Conservation (phyloP, 2,329 filamentous ascomycete species). For the Fusarium nodosum region DNA sequence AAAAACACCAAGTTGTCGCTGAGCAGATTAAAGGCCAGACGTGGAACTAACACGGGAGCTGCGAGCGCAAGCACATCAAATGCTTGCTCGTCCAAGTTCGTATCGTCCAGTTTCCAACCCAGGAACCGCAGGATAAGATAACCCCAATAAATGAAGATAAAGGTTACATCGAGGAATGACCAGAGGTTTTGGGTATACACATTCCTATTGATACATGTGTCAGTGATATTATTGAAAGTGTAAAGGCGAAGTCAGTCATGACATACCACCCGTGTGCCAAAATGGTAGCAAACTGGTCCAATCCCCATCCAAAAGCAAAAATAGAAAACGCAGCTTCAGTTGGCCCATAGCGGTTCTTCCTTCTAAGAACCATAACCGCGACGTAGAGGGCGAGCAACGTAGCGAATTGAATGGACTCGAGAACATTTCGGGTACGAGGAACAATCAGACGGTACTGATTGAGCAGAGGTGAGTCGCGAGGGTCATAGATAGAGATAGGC, state of each 20-base stretch:
- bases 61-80: constrained; percentile 84
- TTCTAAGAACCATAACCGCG: constrained; percentile 77
- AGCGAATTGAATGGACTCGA: constrained; percentile 81
- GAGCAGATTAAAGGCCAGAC: constrained; percentile 84
- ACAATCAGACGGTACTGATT: constrained; percentile 91
- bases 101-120: constrained; percentile 66
- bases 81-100: constrained; percentile 72
- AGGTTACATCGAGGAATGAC: constrained; percentile 87
- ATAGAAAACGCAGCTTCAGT: constrained; percentile 77
- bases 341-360: constrained; percentile 67
- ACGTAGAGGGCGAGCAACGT: constrained; percentile 78
- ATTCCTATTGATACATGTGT: constrained; percentile 63
- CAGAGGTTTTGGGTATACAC: constrained; percentile 91
- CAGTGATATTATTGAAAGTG: neutral
- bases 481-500: constrained; percentile 85
- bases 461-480: constrained; percentile 78
- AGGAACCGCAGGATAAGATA: constrained; percentile 78
- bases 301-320: constrained; percentile 82
- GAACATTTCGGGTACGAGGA: constrained; percentile 79
- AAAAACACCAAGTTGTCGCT: constrained; percentile 89
- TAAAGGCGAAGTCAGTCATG: neutral
- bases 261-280: constrained; percentile 76
- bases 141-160: constrained; percentile 76
- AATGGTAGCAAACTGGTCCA: constrained; percentile 83
- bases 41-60: constrained; percentile 81